Conservation (phyloP, 2,329 filamentous ascomycete genomes). For the Didymella pinodella region DNA sequence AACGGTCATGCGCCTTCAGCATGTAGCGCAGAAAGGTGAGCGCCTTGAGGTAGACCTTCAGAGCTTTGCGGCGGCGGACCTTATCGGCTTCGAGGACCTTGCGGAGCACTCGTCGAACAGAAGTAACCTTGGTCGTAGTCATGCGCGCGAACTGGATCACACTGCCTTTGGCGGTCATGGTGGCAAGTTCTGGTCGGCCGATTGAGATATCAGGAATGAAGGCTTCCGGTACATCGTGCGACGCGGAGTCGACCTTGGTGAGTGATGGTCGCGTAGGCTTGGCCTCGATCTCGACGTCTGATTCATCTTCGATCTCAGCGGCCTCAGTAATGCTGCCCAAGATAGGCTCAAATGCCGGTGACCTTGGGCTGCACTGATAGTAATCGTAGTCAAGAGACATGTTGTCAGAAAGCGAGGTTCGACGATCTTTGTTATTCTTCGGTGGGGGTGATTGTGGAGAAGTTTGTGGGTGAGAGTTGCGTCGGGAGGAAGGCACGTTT, state of each 20-base stretch:
- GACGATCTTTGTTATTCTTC: slow-evolving; percentile 9
- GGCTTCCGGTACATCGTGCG: slow-evolving; percentile 25
- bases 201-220: slow-evolving; percentile 34
- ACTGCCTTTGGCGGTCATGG: slow-evolving; percentile 27
- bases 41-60: slow-evolving; percentile 36
- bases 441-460: slow-evolving; percentile 11
- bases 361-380: slow-evolving; percentile 27
- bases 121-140: slow-evolving; percentile 25
- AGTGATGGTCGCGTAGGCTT: slow-evolving; percentile 23
- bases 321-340: slow-evolving; percentile 38
- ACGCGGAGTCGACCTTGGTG: slow-evolving; percentile 24
- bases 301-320: slow-evolving; percentile 31
- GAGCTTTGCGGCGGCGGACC: slow-evolving; percentile 28
- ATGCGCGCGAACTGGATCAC: slow-evolving; percentile 34
- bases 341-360: slow-evolving; percentile 35
- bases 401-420: slow-evolving; percentile 7
- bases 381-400: slow-evolving; percentile 30
- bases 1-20: slow-evolving; percentile 36
- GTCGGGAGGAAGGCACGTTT: slow-evolving; percentile 17
- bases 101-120: slow-evolving; percentile 33
- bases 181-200: slow-evolving; percentile 30
- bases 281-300: slow-evolving; percentile 11
- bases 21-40: slow-evolving; percentile 36
- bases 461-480: slow-evolving; percentile 15
- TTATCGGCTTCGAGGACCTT: slow-evolving; percentile 36